Evolutionary conservation across 345 rosid genomes (phyloP).

Genomic region (Camelina neglecta): DNA sequence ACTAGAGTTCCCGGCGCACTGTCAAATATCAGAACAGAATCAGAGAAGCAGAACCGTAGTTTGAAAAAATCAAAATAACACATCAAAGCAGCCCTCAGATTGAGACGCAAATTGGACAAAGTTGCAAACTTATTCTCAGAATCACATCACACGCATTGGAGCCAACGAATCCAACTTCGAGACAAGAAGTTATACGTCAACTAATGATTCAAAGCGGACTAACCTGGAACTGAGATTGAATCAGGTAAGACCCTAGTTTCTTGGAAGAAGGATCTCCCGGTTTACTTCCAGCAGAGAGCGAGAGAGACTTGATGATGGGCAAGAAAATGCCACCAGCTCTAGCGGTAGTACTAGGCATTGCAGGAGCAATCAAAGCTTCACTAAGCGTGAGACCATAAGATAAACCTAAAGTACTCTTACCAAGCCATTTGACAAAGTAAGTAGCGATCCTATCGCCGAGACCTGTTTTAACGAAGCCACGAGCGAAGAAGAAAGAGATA

Average conservation of each 20-base stretch:
- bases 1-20: constrained; percentile 88
- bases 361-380: constrained; percentile 92
- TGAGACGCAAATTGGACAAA: not conserved
- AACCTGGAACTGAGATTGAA: constrained; percentile 92
- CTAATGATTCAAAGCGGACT: not conserved
- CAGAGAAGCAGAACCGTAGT: not conserved
- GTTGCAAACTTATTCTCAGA: constrained; percentile 1
- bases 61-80: too few species aligned
- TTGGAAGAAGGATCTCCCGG: constrained; percentile 75
- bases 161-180: not conserved
- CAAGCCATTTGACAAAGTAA: constrained; percentile 91
- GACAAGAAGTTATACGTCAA: not conserved
- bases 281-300: constrained; percentile 79
- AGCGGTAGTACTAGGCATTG: constrained; percentile 97
- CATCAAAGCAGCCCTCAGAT: not conserved
- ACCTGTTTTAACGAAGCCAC: constrained; percentile 95
- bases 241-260: constrained; percentile 82
- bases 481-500: constrained; percentile 97
- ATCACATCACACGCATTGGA: not conserved
- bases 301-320: constrained; percentile 85
- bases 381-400: constrained; percentile 88
- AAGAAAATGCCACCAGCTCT: constrained; percentile 95
- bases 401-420: constrained; percentile 88
- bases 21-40: constrained; percentile 46
- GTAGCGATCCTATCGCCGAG: constrained; percentile 94